phyloP scores from a whole-genome alignment of 805 yeast species.

The Tetrapisispora pingtungensis region DNA sequence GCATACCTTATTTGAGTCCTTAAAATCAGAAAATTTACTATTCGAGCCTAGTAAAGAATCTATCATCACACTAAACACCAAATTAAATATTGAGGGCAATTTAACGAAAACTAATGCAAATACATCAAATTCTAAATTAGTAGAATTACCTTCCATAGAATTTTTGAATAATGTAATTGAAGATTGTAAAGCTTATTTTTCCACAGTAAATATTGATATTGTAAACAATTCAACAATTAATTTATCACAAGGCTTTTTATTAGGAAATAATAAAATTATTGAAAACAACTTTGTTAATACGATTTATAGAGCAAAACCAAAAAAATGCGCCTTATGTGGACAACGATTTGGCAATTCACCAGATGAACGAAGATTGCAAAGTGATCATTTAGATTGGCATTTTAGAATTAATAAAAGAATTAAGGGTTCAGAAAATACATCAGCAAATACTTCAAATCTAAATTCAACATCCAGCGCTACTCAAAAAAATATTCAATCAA shows the following conservation, averaged over 20 bases:
- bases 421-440: slow-evolving; percentile 30
- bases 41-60: slow-evolving; percentile 22
- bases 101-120: too few species aligned
- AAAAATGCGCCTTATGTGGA: slow-evolving; percentile 85
- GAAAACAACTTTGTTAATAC: slow-evolving; percentile 24
- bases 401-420: slow-evolving; percentile 79
- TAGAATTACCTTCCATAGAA: slow-evolving; percentile 16
- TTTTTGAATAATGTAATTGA: slow-evolving; percentile 18
- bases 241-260: slow-evolving; percentile 29
- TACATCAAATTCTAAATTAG: too few species aligned
- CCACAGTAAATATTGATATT: slow-evolving; percentile 21
- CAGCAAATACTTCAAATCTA: slow-evolving; percentile 5
- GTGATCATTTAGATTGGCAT: slow-evolving; percentile 90
- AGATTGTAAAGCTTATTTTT: slow-evolving; percentile 26
- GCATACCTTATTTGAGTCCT: slow-evolving; percentile 14
- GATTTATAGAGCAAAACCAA: slow-evolving; percentile 38
- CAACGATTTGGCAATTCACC: slow-evolving; percentile 61
- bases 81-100: slow-evolving; percentile 10
- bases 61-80: slow-evolving; percentile 19
- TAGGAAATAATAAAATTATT: slow-evolving; percentile 19
- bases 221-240: slow-evolving; percentile 22
- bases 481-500: slow-evolving; percentile 45
- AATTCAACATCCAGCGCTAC: slow-evolving; percentile 8
- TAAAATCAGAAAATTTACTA: slow-evolving; percentile 17
- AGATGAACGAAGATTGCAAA: slow-evolving; percentile 43